Percentiles rank a stretch among this genome's conserved stretches.
Evolutionary conservation across 805 yeast species (phyloP).

Genomic region (Ogataea paradorogensis): DNA sequence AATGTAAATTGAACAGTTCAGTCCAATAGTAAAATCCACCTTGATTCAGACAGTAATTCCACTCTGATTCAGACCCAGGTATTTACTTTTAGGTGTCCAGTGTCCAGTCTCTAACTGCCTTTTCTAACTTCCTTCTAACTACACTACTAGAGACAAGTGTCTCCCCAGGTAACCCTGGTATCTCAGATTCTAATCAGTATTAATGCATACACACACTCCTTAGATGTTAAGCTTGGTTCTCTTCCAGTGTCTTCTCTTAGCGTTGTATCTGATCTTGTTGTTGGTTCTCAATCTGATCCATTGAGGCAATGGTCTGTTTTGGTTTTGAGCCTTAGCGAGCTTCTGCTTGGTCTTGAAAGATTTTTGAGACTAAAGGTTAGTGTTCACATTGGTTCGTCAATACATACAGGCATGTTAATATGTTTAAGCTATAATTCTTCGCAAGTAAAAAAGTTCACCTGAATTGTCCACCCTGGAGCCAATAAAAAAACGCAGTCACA

Average conservation of each 20-base stretch:
- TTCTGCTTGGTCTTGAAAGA: conserved; percentile 96
- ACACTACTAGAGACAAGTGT: too few relatives aligned
- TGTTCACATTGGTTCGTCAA: neutral
- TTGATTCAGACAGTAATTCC: too few relatives aligned
- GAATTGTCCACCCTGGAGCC: conserved; percentile 3
- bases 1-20: too few relatives aligned
- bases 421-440: conserved; percentile 8
- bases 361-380: conserved; percentile 70
- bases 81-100: too few relatives aligned
- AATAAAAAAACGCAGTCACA: conserved; percentile 15
- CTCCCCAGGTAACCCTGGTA: too few relatives aligned
- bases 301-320: conserved; percentile 99
- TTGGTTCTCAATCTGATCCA: conserved; percentile 98
- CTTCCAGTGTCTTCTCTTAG: conserved; percentile 99
- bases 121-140: too few relatives aligned
- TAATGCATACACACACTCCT: conserved; percentile 33
- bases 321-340: conserved; percentile 98
- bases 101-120: too few relatives aligned
- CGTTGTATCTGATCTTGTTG: conserved; percentile 98
- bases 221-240: conserved; percentile 98
- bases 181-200: conserved; percentile 12
- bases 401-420: conserved; percentile 27
- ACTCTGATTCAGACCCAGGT: too few relatives aligned
- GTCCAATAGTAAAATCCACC: too few relatives aligned
- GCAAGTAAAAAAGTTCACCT: conserved; percentile 7